A percentile compares a stretch with the other conserved stretches of the same genome.
Evolutionary conservation across 164 flowering plant genomes (phyloP).

Genomic region (Vitis labrusca): DNA sequence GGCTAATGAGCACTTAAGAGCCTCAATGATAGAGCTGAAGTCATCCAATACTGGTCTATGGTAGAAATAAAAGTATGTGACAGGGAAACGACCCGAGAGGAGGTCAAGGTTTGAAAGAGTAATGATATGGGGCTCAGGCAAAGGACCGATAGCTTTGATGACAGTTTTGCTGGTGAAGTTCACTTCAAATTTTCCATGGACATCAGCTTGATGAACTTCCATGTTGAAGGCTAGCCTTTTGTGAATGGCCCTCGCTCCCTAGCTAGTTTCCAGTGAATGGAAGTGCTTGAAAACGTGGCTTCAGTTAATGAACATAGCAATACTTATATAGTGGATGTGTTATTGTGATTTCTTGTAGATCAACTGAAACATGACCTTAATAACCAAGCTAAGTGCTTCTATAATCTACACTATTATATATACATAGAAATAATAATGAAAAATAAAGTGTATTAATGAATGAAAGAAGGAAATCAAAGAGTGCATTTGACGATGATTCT

Average conservation of each 20-base stretch:
- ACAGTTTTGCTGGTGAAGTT: constrained; percentile 19
- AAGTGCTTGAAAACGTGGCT: neutral
- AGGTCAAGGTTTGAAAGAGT: constrained; percentile 57
- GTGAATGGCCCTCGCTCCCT: neutral
- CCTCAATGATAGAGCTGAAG: constrained; percentile 10
- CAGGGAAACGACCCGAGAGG: constrained; percentile 58
- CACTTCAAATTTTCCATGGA: constrained; percentile 19
- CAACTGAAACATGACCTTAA: too few species aligned
- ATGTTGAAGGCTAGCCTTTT: neutral
- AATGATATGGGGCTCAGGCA: constrained; percentile 16
- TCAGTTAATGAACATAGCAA: neutral
- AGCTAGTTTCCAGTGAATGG: neutral
- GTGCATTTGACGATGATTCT: accelerated
- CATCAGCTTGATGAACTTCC: too few species aligned
- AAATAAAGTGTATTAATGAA: too few species aligned
- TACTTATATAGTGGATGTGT: neutral
- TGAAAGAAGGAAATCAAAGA: too few species aligned
- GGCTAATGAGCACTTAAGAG: constrained; percentile 36
- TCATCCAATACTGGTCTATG: neutral
- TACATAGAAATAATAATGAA: too few species aligned
- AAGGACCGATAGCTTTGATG: constrained; percentile 29
- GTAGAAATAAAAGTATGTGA: constrained; percentile 58
- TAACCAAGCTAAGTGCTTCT: too few species aligned
- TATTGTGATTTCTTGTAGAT: too few species aligned
- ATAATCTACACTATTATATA: too few species aligned